Base-by-base conservation (phyloP, 805 yeast species). In the Clavispora phyllophila region DNA sequence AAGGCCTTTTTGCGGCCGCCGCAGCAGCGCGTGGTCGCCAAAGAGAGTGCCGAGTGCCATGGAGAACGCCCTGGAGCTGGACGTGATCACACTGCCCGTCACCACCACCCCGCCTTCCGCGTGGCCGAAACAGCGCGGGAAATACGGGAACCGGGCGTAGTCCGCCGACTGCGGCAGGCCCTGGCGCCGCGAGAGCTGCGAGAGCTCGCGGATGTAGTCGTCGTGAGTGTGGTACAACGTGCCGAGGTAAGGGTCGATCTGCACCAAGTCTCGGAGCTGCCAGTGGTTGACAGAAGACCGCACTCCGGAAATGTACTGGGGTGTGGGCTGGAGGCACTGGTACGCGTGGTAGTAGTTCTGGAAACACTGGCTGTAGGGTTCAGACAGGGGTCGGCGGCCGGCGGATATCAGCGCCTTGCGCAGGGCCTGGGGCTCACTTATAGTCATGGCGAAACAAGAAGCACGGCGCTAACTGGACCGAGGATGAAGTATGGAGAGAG, bases 231-330 rank as follows among this genome's bases (percentile, higher is more conserved):
- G 86, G 43, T 75, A 71, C 8, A 85, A 65, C 34, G 70, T 69
- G 46, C 74, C 65, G 57, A 47, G 71, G 61, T 42, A 59, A 44
- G 37, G 54, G 47, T 42, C 82, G 13, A 76, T 73, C 49, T 80
- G 76, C 5, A 88, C 67, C 54, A 88, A 70, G 56, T 88, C 91
- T 28, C 95, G 70, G 25, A 88, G 68, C 60, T 87, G 96, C 95
- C 95, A 88, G 65, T 87, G 81, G 40, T 70, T 70, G 35, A 61
- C 64, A 13, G 61, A 55, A 5, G 68, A 54, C 19, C 59, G 57
- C 23, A 66, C 53, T 33, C 53, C 55, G 18, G 67, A 49, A 14
- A 68, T 51, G 46, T 68, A 70, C 14, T 39, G 46, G 3, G 74
- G 74, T 39, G 57, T 56, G 4, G 73, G 69, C 19, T 55, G 57